Percentiles rank a stretch among this genome's conserved stretches.
phyloP scores from a whole-genome alignment of 768 basidiomycete genomes.

The Phallus indusiatus region DNA sequence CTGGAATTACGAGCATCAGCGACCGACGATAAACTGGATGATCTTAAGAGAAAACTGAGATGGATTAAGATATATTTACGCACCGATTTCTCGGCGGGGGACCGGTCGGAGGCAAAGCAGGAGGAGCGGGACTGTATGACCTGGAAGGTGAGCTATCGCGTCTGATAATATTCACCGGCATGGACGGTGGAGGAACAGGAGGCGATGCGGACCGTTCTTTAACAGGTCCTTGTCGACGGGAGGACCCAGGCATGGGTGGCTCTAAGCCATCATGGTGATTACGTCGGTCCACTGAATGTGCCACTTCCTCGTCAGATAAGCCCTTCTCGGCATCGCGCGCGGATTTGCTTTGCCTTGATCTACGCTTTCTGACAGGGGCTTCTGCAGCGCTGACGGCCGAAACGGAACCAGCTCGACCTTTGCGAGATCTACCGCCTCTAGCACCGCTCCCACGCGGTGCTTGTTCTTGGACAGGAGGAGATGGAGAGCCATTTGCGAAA shows the following conservation, averaged over 20 bases:
- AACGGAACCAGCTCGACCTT: not conserved
- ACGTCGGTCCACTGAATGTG: not conserved
- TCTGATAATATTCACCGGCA: not conserved
- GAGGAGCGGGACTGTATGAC: constrained; percentile 6
- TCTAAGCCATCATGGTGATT: not conserved
- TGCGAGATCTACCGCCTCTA: not conserved
- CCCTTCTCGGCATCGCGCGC: not conserved
- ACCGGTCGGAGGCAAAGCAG: constrained; percentile 6
- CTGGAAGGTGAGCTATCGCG: not conserved
- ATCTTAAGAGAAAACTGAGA: not conserved
- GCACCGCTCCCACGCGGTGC: not conserved
- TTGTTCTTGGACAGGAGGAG: not conserved
- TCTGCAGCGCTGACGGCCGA: not conserved
- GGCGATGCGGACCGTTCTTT: not conserved
- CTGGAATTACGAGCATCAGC: not conserved
- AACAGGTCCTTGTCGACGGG: not conserved
- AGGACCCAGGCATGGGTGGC: not conserved
- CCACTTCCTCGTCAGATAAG: not conserved
- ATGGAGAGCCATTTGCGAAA: not conserved
- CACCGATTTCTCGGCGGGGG: constrained; percentile 6
- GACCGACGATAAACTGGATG: not conserved
- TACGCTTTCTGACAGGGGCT: not conserved
- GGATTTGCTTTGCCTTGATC: not conserved
- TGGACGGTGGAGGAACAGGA: not conserved
- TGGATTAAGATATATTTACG: not conserved